These are phyloP conservation scores for Aspergillus ellipticus DNA, from an alignment of 495 filamentous ascomycete genomes.

Conservation along the genomic window DNA sequence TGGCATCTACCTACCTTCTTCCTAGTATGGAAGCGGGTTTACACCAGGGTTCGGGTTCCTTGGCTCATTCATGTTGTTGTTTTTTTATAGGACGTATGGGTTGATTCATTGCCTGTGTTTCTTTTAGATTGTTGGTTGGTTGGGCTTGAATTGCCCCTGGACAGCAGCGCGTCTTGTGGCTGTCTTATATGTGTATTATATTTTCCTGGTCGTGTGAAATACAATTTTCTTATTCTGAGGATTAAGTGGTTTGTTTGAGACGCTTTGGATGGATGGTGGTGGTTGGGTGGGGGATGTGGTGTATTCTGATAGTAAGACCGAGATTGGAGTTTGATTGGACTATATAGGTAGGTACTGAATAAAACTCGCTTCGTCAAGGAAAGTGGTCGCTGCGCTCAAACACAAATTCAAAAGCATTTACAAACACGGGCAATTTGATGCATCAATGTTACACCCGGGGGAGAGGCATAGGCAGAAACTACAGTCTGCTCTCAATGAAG, in stretches of 20 bases:
- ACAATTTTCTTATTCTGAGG: not conserved
- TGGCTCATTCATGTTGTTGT: too few species aligned
- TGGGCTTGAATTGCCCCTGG: not conserved
- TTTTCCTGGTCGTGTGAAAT: not conserved
- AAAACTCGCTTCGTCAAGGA: not conserved
- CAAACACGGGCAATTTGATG: too few species aligned
- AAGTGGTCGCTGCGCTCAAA: slow-evolving; percentile 4
- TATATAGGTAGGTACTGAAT: too few species aligned
- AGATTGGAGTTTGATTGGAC: too few species aligned
- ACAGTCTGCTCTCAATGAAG: slow-evolving; percentile 61
- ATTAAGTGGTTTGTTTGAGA: not conserved
- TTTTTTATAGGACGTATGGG: not conserved
- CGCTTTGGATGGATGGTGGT: not conserved
- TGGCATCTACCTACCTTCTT: too few species aligned
- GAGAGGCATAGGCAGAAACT: slow-evolving; percentile 5
- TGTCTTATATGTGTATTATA: not conserved
- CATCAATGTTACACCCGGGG: not conserved
- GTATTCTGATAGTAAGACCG: too few species aligned
- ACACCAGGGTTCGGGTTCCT: too few species aligned
- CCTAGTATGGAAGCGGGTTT: too few species aligned
- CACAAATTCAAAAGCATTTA: not conserved
- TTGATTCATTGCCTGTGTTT: not conserved
- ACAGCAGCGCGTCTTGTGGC: too few species aligned
- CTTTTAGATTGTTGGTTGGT: not conserved
- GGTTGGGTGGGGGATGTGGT: too few species aligned